Base-by-base conservation (phyloP, 257 asterid species). In the Craterostigma plantagineum region DNA sequence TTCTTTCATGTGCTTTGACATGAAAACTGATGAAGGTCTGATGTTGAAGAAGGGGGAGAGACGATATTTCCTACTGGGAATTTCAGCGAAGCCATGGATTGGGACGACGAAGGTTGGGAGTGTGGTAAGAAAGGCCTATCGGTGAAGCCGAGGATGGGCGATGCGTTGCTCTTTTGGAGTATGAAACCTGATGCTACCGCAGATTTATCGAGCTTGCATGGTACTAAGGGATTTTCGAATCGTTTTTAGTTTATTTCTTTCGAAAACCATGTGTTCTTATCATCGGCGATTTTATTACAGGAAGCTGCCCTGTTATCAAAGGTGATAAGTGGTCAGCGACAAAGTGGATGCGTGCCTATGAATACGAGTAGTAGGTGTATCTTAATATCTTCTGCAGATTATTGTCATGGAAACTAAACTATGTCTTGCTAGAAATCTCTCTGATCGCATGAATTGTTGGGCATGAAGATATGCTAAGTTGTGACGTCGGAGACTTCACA, bases 31-130 rank as follows among this genome's bases (percentile, higher is more conserved):
- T 69, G 53, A 81, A 90, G 99, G 62, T 83, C 99, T 44, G 96
- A 90, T 60, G 94, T 83, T 56, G 99, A 90, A n/a, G 94, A 90
- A 69, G 99, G 99, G 14, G 99, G 99, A 49, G 99, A 90, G 65
- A 90, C 99, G 14, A 79, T 90, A 57, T 90, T 90, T 56, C 99
- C 96, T 23, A 23, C 30, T 61, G 96, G 96, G 53, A 90, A 90
- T 61, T 5, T 55, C 40, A 83, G 79, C 60, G 60, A 84, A 11
- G n/a, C n/a, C n/a, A n/a, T n/a, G n/a, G n/a, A n/a, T n/a, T 80
- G 94, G 94, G 65, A 90, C 54, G 85, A 83, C 69, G 87, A 83
- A n/a, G n/a, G n/a, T 14, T 90, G 95, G 46, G 84, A 80, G 67
- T 90, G 99, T 60, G 99, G 92, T 27, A 90, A 71, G 50, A 70